Evolutionary conservation across 1,139 yeast genomes (phyloP).

Genomic region (Nakaseomyces sp.): DNA sequence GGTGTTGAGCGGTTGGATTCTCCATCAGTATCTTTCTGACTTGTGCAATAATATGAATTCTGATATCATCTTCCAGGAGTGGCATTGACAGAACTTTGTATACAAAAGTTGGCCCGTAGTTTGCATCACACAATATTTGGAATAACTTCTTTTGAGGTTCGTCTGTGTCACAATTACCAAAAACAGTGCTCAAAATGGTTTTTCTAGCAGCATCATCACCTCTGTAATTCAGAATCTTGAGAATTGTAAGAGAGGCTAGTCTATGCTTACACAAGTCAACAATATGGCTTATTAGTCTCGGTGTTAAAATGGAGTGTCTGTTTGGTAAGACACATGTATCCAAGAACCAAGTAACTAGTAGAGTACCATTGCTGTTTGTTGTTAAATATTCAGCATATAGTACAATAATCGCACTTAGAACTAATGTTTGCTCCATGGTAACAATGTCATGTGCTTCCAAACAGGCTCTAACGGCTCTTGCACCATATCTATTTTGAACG

Average conservation of each 20-base stretch:
- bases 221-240: conserved; percentile 68
- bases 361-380: conserved; percentile 77
- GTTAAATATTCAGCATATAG: conserved; percentile 74
- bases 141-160: conserved; percentile 37
- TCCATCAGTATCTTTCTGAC: conserved; percentile 54
- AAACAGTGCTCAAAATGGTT: conserved; percentile 52
- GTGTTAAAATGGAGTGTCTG: conserved; percentile 47
- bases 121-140: conserved; percentile 48
- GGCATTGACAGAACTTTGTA: conserved; percentile 71
- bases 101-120: conserved; percentile 78
- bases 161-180: conserved; percentile 38
- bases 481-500: conserved; percentile 87
- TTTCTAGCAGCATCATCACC: conserved; percentile 56
- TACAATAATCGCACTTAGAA: conserved; percentile 74
- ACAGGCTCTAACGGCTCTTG: conserved; percentile 89
- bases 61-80: conserved; percentile 45
- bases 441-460: conserved; percentile 61
- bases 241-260: conserved; percentile 72
- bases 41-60: conserved; percentile 50
- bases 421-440: conserved; percentile 57
- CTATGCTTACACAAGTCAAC: conserved; percentile 71
- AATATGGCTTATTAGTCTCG: conserved; percentile 53
- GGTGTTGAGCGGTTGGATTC: conserved; percentile 57
- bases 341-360: conserved; percentile 86
- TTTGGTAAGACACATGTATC: conserved; percentile 71